Base-by-base conservation (phyloP, 495 filamentous ascomycete genomes). In the Diplogelasinospora grovesii region DNA sequence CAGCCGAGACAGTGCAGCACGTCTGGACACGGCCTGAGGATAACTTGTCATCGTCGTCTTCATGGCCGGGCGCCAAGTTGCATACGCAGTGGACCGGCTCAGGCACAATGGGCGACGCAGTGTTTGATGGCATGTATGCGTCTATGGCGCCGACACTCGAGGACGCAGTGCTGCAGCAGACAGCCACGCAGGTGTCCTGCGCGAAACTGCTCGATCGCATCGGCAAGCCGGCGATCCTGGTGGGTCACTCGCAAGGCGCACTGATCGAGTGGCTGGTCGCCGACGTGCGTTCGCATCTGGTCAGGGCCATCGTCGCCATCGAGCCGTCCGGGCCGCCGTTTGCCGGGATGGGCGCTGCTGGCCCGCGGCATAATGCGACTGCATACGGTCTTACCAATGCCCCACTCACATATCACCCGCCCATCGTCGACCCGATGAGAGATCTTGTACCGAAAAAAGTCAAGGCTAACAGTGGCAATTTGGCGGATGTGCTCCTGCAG, bases 251-350 rank as follows among this genome's bases (percentile, higher is more conserved):
- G 14, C 70, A 74, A 37, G 72, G 67, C 26, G 70, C 67, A 11
- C 38, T 66, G 5, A 60, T 65, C 22, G 63, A 59, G 8, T 75
- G 74, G 71, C 43, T 70, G 11, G 47, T 63, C 29, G 69, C 68
- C 5, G 75, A 77, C 42, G 46, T 52, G 2, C 61, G 67, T 1
- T 71, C 71, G 10, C 36, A 61, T 0, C 55, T 73, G 13, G 65
- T 77, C 18, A 63, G 65, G 26, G 61, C 53, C 5, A 65, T 77
- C 26, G 52, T 78, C 14, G 61, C 62, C 1, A 50, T 81, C 9
- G 77, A 79, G 53, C 75, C 75, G 0, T 53, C 60, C 1, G 74
- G 74, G 10, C 72, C 74, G 15, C 75, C 73, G 0, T 77, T 75
- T 48, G 48, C 49, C 23, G 50, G 63, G 4, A 48, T 59, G 13